phyloP scores from a whole-genome alignment of 257 asterid species.

The Solanum etuberosum region DNA sequence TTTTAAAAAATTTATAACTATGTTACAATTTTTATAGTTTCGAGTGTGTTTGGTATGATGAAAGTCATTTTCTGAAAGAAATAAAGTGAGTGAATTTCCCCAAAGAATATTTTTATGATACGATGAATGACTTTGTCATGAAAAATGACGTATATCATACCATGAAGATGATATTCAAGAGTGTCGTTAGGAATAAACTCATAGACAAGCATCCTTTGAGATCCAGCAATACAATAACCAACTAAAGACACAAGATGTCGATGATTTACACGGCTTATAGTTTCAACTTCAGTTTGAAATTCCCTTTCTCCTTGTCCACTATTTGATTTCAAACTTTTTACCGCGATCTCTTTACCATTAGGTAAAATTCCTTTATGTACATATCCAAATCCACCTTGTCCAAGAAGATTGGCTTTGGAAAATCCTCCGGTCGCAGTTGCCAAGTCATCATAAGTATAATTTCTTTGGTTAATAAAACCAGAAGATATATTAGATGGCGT shows the following conservation, averaged over 20 bases:
- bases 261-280: not conserved
- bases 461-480: not conserved
- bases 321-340: constrained; percentile 4
- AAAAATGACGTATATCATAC: not conserved
- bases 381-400: constrained; percentile 16
- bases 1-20: not conserved
- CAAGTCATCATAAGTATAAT: constrained; percentile 1
- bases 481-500: not conserved
- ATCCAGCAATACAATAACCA: not conserved
- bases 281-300: constrained; percentile 2
- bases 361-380: constrained; percentile 11
- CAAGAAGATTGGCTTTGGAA: constrained; percentile 1
- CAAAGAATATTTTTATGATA: no score
- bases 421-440: not conserved
- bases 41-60: no score
- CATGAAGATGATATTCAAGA: not conserved
- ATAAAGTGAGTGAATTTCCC: no score
- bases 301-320: constrained; percentile 14
- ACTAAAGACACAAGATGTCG: not conserved
- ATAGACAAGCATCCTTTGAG: not conserved
- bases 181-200: not conserved
- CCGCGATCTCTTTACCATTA: constrained; percentile 4
- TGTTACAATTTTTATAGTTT: no score
- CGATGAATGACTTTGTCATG: no score
- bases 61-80: no score